A percentile compares a stretch with the other conserved stretches of the same genome.
These are phyloP conservation scores for Tubosaeta brunneosetosa DNA, from an alignment of 768 basidiomycete genomes.

Conservation along the genomic window DNA sequence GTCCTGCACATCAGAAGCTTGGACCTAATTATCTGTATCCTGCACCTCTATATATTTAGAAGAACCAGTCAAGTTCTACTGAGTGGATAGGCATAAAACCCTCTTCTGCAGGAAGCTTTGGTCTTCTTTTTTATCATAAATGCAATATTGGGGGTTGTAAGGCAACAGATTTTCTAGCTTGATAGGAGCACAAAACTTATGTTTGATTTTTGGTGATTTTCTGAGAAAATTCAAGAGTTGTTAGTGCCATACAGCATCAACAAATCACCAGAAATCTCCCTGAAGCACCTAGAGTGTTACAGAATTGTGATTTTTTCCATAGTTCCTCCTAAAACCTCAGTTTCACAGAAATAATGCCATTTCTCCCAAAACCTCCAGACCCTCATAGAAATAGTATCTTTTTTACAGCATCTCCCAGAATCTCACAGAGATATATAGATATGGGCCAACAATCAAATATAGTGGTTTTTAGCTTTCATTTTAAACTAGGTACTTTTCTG, in stretches of 20 bases:
- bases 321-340: too few relatives aligned
- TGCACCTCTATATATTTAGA: constrained; percentile 80
- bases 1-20: background rate
- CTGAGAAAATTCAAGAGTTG: constrained; percentile 37
- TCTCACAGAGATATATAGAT: too few relatives aligned
- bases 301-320: too few relatives aligned
- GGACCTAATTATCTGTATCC: constrained; percentile 63
- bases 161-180: constrained; percentile 95
- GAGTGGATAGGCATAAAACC: constrained; percentile 96
- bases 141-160: constrained; percentile 91
- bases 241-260: too few relatives aligned
- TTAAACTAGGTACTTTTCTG: background rate
- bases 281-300: too few relatives aligned
- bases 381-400: too few relatives aligned
- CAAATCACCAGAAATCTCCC: too few relatives aligned
- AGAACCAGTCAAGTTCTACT: constrained; percentile 83
- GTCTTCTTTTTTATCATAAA: constrained; percentile 92
- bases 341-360: too few relatives aligned
- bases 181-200: constrained; percentile 86
- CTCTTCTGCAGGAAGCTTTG: constrained; percentile 91
- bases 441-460: too few relatives aligned
- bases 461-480: too few relatives aligned
- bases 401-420: too few relatives aligned
- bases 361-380: too few relatives aligned
- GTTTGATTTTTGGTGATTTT: constrained; percentile 76